Base-by-base conservation (phyloP, 352 stramenopile species). In the Aphanomyces euteiches region DNA sequence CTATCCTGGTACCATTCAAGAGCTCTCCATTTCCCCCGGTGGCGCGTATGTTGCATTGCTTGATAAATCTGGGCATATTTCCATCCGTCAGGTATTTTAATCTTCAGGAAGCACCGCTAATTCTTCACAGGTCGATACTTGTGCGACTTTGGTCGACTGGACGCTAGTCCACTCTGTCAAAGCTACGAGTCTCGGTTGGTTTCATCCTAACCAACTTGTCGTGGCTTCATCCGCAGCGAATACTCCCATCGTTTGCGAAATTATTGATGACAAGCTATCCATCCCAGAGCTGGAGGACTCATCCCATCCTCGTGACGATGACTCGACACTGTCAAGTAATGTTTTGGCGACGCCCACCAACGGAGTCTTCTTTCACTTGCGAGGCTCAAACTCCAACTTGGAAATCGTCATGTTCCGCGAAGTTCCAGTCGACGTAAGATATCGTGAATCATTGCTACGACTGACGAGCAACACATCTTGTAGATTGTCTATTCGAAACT, bases 81-180 rank as follows among this genome's bases (percentile, higher is more conserved):
- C 64, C 54, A 45, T 70, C 19, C 64, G 64, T 10, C n/a, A 17
- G 47, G 64, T 70, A 38, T 34, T 61, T 12, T 4, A 19, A 12
- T 57, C 60, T 13, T 43, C 60, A 57, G 15, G 10, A 19, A 67
- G 59, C 19, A 57, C 34, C 12, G 4, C 43, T 58, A 61, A 36
- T 1, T 5, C 43, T 61, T 67, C 60, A 64, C 47, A 69, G 64
- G 54, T 70, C 15, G 64, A 70, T 43, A 70, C 64, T 8, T 63
- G 50, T 21, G 64, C 64, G 37, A 28, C 21, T 21, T 8, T 63
- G 10, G 47, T 70, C 7, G 40, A 28, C 2, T 70, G 64, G 64
- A 28, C 64, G 50, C 64, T 63, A 7, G 47, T 64, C 0, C 15
- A 13, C 21, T 47, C 45, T 5, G 17, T 21, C 12, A 17, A 3